Percentiles rank a stretch among this genome's conserved stretches.
Conservation (phyloP, 176 grass and related monocot genomes). For the Carex cristatella region DNA sequence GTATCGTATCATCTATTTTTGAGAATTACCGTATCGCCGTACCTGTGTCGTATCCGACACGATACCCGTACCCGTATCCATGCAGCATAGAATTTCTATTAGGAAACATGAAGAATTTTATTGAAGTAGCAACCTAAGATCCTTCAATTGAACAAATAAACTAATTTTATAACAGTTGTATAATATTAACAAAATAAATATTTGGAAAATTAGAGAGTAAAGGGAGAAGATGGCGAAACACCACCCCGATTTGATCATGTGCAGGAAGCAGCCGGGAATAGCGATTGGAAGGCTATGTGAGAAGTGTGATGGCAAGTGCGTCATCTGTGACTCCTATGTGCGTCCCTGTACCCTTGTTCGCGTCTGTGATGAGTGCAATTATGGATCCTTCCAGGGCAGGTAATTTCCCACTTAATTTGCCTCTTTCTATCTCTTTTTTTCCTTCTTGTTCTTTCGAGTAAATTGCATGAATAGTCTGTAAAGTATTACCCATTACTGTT, state of each 20-base stretch:
- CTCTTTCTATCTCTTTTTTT: not conserved
- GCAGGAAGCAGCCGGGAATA: constrained; percentile 73
- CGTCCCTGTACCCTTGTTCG: constrained; percentile 66
- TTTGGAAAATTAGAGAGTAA: not conserved
- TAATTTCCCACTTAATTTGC: not conserved
- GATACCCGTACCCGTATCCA: too few relatives aligned
- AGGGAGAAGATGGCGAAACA: constrained; percentile 55
- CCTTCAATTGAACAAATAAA: not conserved
- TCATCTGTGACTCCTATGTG: constrained; percentile 72
- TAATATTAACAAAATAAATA: constrained; percentile 1
- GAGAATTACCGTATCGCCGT: too few relatives aligned
- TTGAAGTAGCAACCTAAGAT: not conserved
- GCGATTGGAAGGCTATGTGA: constrained; percentile 66
- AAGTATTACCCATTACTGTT: not conserved
- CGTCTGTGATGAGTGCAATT: constrained; percentile 82
- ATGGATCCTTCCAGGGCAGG: constrained; percentile 72
- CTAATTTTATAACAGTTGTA: too few relatives aligned
- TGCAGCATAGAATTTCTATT: not conserved
- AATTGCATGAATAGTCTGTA: not conserved
- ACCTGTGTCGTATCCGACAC: too few relatives aligned
- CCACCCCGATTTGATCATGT: constrained; percentile 89
- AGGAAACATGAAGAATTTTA: not conserved
- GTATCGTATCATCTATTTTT: too few relatives aligned
- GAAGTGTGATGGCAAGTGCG: constrained; percentile 77
- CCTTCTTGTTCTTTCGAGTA: not conserved